Evolutionary conservation across 768 basidiomycete genomes (phyloP).

Genomic region (Macrolepiota fuliginosa): DNA sequence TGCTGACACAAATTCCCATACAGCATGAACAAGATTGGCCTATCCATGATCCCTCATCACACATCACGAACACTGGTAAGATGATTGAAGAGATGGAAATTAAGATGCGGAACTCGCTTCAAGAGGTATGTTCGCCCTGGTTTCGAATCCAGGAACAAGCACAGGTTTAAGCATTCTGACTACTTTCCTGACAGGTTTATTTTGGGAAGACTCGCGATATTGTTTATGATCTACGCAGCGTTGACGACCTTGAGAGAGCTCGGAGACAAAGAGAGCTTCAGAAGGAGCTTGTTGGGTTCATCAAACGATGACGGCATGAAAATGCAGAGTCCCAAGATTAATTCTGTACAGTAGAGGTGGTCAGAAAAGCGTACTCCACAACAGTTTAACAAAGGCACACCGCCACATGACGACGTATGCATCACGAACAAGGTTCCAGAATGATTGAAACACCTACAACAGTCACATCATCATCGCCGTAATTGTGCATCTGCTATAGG

Average conservation of each 20-base stretch:
- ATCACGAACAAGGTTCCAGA: neutral
- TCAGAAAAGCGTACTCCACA: neutral
- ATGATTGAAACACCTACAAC: neutral
- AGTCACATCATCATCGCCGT: constrained; percentile 29
- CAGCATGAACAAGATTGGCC: constrained; percentile 88
- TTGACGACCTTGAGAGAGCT: constrained; percentile 82
- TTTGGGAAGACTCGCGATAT: constrained; percentile 97
- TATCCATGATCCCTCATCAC: constrained; percentile 74
- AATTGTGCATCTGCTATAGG: constrained; percentile 83
- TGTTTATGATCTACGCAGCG: constrained; percentile 85
- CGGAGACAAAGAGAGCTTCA: constrained; percentile 82
- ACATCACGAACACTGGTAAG: constrained; percentile 90
- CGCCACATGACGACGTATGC: neutral
- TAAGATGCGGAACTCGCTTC: constrained; percentile 94
- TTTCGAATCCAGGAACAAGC: neutral
- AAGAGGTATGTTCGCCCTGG: constrained; percentile 54
- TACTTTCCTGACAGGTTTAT: constrained; percentile 57
- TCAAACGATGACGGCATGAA: constrained; percentile 52
- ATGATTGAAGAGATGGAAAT: constrained; percentile 99
- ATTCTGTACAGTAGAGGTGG: constrained; percentile 1
- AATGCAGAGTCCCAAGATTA: neutral
- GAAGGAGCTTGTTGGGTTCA: constrained; percentile 86
- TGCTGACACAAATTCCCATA: constrained; percentile 8
- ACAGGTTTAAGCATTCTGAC: constrained; percentile 1
- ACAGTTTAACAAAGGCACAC: neutral